phyloP scores from a whole-genome alignment of 345 rosid species.

The Kandelia obovata region DNA sequence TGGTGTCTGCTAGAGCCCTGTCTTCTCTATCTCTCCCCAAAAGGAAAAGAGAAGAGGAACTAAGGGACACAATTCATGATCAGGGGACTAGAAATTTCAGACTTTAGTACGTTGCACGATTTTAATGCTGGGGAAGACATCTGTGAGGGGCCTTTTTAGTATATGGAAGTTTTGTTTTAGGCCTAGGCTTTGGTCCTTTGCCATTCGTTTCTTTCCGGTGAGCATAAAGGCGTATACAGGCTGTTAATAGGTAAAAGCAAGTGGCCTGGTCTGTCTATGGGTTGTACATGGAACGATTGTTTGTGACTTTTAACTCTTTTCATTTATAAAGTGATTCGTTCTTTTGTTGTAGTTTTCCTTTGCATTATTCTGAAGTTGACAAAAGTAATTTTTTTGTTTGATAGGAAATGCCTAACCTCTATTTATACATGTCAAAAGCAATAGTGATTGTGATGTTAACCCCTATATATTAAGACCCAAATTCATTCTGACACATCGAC shows the following conservation, averaged over 20 bases:
- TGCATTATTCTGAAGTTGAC: background rate
- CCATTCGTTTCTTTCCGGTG: background rate
- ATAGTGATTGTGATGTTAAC: too few relatives aligned
- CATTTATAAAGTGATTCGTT: background rate
- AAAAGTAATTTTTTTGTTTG: background rate
- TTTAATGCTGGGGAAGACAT: background rate
- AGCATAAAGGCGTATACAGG: background rate
- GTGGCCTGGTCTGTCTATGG: conserved; percentile 6
- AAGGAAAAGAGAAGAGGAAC: conserved; percentile 45
- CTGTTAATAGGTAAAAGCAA: background rate
- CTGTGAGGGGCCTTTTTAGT: too few relatives aligned
- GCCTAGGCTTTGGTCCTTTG: background rate
- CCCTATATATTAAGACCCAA: too few relatives aligned
- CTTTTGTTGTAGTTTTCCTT: background rate
- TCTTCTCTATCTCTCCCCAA: conserved; percentile 54
- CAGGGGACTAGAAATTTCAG: conserved; percentile 11
- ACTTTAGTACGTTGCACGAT: background rate
- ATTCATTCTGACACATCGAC: too few relatives aligned
- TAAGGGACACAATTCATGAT: conserved; percentile 17
- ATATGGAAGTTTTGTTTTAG: background rate
- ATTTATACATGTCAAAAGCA: too few relatives aligned
- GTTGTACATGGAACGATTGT: conserved; percentile 4
- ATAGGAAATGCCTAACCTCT: background rate
- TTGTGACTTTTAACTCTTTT: conserved; percentile 3
- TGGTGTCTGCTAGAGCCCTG: conserved; percentile 62